Evolutionary conservation across 2,329 filamentous ascomycete species (phyloP).

Genomic region (Ophidiomyces ophidiicola): DNA sequence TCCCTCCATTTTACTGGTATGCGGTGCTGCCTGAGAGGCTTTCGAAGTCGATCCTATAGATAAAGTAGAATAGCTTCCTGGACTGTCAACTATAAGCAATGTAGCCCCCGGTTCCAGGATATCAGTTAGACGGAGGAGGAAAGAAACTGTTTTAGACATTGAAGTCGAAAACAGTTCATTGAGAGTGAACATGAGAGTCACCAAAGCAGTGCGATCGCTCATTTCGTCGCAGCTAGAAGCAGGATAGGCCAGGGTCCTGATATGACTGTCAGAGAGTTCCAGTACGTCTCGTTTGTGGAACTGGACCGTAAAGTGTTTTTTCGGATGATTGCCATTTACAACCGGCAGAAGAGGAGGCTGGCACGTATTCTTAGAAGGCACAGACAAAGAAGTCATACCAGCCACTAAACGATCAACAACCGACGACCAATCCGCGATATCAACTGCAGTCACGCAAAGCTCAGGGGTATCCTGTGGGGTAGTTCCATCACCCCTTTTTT

Average conservation of each 20-base stretch:
- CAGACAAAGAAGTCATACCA: conserved; percentile 36
- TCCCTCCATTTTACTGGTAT: conserved; percentile 7
- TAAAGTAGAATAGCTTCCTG: conserved; percentile 82
- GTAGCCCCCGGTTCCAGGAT: conserved; percentile 48
- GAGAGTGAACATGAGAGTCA: conserved; percentile 85
- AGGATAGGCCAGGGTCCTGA: conserved; percentile 28
- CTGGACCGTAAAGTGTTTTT: conserved; percentile 20
- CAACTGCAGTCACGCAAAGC: conserved; percentile 53
- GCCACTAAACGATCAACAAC: conserved; percentile 49
- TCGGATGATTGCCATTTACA: background rate
- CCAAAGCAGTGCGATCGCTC: conserved; percentile 33
- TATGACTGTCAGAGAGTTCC: conserved; percentile 24
- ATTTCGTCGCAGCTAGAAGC: background rate
- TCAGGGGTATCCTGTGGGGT: background rate
- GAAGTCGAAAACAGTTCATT: conserved; percentile 85
- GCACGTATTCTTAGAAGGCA: conserved; percentile 22
- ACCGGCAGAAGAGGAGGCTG: conserved; percentile 22
- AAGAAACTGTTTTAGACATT: conserved; percentile 59
- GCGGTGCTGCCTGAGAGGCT: background rate
- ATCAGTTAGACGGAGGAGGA: conserved; percentile 58
- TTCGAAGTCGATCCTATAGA: conserved; percentile 41
- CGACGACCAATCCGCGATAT: conserved; percentile 65
- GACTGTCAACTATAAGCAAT: conserved; percentile 79
- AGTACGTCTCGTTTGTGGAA: conserved; percentile 45
- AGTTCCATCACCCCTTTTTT: conserved; percentile 1